A percentile compares a stretch with the other conserved stretches of the same genome.
phyloP scores from a whole-genome alignment of 768 basidiomycete genomes.

The Leccinum variicolor region DNA sequence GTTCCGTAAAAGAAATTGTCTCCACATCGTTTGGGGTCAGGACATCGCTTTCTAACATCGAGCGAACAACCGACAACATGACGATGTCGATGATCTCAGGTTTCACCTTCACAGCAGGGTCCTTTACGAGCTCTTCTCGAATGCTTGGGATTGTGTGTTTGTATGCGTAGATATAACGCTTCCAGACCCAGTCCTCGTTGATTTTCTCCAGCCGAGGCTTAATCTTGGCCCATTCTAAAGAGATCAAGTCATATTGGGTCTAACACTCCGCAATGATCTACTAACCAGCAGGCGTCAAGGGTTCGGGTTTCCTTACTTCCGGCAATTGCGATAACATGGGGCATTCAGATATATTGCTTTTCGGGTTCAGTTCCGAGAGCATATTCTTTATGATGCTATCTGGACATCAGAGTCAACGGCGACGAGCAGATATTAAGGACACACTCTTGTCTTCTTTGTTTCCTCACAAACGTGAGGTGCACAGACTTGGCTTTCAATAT shows the following conservation, averaged over 20 bases:
- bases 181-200: neutral
- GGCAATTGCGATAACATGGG: neutral
- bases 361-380: constrained; percentile 1
- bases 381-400: neutral
- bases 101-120: neutral
- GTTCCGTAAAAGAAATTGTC: no score
- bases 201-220: neutral
- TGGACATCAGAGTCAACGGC: neutral
- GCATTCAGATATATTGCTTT: no score
- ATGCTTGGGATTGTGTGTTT: neutral
- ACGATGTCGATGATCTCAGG: constrained; percentile 5
- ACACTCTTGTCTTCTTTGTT: constrained; percentile 4
- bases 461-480: constrained; percentile 1
- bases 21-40: no score
- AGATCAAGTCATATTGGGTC: neutral
- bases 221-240: constrained; percentile 7
- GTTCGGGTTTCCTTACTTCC: constrained; percentile 5
- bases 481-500: neutral
- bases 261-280: neutral
- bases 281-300: constrained; percentile 11
- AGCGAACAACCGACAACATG: neutral
- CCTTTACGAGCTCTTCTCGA: neutral
- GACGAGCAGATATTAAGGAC: neutral
- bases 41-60: neutral
- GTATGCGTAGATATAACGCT: neutral